phyloP scores from a whole-genome alignment of 2,329 filamentous ascomycete genomes.

The Trichoderma brevicompactum region DNA sequence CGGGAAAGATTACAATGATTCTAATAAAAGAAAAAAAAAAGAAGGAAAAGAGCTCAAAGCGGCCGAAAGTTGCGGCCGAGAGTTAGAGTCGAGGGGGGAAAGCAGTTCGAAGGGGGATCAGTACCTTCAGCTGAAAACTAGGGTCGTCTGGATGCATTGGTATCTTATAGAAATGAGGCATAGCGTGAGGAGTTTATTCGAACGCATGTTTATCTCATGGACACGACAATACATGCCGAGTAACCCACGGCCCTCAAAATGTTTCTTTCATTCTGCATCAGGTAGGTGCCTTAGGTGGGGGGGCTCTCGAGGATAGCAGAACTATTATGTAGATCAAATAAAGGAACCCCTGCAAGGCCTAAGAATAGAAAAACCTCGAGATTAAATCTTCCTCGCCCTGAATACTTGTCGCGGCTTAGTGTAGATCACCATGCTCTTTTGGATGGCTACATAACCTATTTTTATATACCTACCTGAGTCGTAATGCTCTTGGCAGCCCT shows the following conservation, averaged over 20 bases:
- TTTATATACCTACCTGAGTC: background rate
- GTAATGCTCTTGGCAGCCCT: constrained; percentile 21
- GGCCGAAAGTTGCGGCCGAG: constrained; percentile 9
- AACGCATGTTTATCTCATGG: background rate
- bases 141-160: background rate
- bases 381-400: constrained; percentile 15
- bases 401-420: constrained; percentile 22
- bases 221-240: background rate
- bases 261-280: background rate
- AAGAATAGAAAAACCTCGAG: constrained; percentile 6
- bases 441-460: background rate
- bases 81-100: background rate
- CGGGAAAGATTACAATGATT: background rate
- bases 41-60: background rate
- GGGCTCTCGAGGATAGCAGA: background rate
- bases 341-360: background rate
- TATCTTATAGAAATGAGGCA: background rate
- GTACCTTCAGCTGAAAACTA: constrained; percentile 2
- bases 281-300: background rate
- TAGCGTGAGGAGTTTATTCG: background rate
- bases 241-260: background rate
- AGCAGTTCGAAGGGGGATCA: background rate
- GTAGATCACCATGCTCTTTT: constrained; percentile 15
- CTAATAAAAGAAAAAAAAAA: background rate
- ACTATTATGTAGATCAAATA: background rate